phyloP scores from a whole-genome alignment of 257 asterid species.

The Coffea eugenioides region DNA sequence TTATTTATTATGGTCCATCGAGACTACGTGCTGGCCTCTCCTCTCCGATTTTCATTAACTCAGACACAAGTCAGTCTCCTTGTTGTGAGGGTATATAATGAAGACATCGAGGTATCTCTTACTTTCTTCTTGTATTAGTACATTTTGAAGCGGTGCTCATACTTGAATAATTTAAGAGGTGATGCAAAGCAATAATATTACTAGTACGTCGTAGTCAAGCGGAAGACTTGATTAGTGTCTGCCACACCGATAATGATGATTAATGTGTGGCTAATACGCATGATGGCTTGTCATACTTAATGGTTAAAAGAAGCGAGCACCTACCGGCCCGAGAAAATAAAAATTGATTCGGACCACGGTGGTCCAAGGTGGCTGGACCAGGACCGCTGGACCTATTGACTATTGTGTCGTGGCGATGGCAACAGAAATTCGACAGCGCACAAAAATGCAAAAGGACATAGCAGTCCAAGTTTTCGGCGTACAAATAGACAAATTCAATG shows the following conservation, averaged over 20 bases:
- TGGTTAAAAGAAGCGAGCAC: neutral
- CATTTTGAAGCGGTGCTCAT: too few species aligned
- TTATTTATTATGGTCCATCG: too few species aligned
- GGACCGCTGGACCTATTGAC: neutral
- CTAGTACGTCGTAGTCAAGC: neutral
- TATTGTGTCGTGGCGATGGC: too few species aligned
- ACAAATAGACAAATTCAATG: neutral
- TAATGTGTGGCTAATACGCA: too few species aligned
- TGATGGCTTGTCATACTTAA: too few species aligned
- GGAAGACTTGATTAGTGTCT: conserved; percentile 26
- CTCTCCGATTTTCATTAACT: too few species aligned
- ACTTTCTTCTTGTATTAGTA: too few species aligned
- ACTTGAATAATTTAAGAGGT: neutral
- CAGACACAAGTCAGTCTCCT: too few species aligned
- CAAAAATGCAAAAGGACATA: too few species aligned
- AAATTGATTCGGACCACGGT: neutral
- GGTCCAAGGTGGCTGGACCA: conserved; percentile 6
- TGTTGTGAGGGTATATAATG: too few species aligned
- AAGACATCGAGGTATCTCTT: too few species aligned
- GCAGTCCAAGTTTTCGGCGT: neutral
- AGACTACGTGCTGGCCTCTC: too few species aligned
- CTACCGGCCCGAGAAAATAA: neutral
- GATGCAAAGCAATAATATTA: neutral
- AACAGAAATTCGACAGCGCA: neutral
- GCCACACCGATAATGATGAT: conserved; percentile 29